Evolutionary conservation across 495 filamentous ascomycete genomes (phyloP).

Genomic region (Pyronema domesticum): DNA sequence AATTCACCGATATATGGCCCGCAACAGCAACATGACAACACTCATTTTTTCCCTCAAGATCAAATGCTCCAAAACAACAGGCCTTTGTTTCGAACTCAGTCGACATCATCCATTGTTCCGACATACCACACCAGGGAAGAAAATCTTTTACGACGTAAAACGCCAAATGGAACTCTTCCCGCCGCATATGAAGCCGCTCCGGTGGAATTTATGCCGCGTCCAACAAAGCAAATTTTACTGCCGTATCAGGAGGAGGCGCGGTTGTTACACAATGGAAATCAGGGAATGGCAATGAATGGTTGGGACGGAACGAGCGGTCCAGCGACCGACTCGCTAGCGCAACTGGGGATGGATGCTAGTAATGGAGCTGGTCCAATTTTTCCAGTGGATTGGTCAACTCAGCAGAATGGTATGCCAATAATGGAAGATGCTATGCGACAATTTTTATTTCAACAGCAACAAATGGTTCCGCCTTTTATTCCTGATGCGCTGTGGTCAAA

Average conservation of each 20-base stretch:
- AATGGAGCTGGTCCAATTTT: conserved; percentile 11
- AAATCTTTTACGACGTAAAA: conserved; percentile 79
- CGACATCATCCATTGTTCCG: conserved; percentile 12
- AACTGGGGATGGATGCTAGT: conserved; percentile 14
- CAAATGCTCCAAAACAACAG: conserved; percentile 5
- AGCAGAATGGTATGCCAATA: conserved; percentile 37
- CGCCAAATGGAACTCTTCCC: conserved; percentile 79
- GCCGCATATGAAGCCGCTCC: conserved; percentile 86
- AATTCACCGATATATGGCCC: conserved; percentile 17
- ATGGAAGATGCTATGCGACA: conserved; percentile 51
- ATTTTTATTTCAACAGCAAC: conserved; percentile 26
- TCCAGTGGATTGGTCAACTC: conserved; percentile 15
- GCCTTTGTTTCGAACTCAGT: conserved; percentile 19
- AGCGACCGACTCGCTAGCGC: not conserved
- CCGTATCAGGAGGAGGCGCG: conserved; percentile 21
- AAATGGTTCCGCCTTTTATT: conserved; percentile 12
- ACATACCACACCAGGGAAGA: conserved; percentile 30
- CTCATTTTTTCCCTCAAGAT: conserved; percentile 10
- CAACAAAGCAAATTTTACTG: conserved; percentile 82
- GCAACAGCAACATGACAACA: conserved; percentile 18
- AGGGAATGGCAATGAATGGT: not conserved
- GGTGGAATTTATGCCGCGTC: conserved; percentile 54
- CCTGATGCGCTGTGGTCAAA: conserved; percentile 13
- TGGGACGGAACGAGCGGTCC: not conserved
- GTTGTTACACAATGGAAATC: not conserved